Conservation (phyloP, 768 basidiomycete genomes). For the Pisolithus sp. region DNA sequence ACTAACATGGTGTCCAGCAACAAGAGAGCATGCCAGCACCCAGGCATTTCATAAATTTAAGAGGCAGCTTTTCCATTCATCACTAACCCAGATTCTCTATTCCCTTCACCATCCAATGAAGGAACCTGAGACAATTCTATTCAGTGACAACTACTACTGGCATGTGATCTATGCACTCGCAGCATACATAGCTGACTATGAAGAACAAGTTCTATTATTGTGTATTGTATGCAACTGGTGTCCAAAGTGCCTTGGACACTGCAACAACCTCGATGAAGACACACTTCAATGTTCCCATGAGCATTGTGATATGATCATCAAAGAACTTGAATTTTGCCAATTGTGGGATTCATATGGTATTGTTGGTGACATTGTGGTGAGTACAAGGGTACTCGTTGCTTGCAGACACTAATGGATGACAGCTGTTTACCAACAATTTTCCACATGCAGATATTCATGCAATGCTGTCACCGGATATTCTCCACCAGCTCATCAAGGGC, state of each 20-base stretch:
- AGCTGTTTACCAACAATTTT: not conserved
- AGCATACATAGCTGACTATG: constrained; percentile 16
- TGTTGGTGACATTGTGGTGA: not conserved
- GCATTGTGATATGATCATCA: constrained; percentile 14
- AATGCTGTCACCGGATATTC: constrained; percentile 32
- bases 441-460: constrained; percentile 27
- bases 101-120: constrained; percentile 10
- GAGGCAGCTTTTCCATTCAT: constrained; percentile 16
- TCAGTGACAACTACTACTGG: constrained; percentile 13
- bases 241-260: constrained; percentile 7
- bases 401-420: not conserved
- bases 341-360: constrained; percentile 19
- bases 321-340: not conserved
- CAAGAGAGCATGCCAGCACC: constrained; percentile 2
- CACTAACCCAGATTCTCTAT: constrained; percentile 8
- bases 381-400: not conserved
- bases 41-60: constrained; percentile 12
- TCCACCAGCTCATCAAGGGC: constrained; percentile 44
- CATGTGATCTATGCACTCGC: constrained; percentile 15
- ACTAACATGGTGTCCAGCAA: not conserved
- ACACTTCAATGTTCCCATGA: constrained; percentile 6
- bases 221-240: constrained; percentile 16
- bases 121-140: constrained; percentile 7
- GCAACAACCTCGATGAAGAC: not conserved
- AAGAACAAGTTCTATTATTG: constrained; percentile 12